A percentile compares a stretch with the other conserved stretches of the same genome.
Evolutionary conservation across 805 yeast species (phyloP).

Genomic region (Metschnikowia peoriensis): DNA sequence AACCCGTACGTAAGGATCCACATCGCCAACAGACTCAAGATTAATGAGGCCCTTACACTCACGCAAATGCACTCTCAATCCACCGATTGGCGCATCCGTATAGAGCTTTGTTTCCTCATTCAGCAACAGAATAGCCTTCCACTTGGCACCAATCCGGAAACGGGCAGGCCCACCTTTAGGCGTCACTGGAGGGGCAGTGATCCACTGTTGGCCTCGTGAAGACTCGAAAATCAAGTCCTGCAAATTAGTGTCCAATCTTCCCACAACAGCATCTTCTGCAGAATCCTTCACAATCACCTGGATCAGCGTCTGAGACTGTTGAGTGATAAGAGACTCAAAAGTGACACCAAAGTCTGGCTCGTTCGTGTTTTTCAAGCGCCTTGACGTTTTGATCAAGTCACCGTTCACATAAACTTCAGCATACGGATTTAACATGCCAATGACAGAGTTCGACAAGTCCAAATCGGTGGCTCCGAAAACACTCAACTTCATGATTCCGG

Average conservation of each 20-base stretch:
- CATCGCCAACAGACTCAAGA: conserved; percentile 65
- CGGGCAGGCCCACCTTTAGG: conserved; percentile 38
- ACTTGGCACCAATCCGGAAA: conserved; percentile 53
- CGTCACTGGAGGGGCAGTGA: conserved; percentile 46
- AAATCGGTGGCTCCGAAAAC: conserved; percentile 60
- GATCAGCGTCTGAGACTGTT: conserved; percentile 55
- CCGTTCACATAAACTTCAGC: conserved; percentile 65
- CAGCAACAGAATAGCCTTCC: conserved; percentile 67
- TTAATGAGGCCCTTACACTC: conserved; percentile 51
- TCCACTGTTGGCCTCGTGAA: conserved; percentile 48
- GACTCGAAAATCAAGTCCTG: conserved; percentile 54
- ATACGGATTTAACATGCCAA: conserved; percentile 59
- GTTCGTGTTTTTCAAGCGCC: conserved; percentile 64
- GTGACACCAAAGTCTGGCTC: conserved; percentile 72
- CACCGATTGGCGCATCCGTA: conserved; percentile 64
- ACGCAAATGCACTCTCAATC: conserved; percentile 57
- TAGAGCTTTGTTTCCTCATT: conserved; percentile 46
- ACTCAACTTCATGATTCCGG: conserved; percentile 67
- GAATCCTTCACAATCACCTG: conserved; percentile 61
- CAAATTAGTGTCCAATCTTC: conserved; percentile 49
- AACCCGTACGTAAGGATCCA: conserved; percentile 72
- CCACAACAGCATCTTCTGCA: conserved; percentile 53
- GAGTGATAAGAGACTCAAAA: conserved; percentile 59
- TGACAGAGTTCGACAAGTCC: conserved; percentile 49
- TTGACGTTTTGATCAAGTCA: conserved; percentile 52